Evolutionary conservation across 1,284 basidiomycete genomes (phyloP), one percentile per base, ranked within the genome.

Genomic region (Naganishia sp.): DNA sequence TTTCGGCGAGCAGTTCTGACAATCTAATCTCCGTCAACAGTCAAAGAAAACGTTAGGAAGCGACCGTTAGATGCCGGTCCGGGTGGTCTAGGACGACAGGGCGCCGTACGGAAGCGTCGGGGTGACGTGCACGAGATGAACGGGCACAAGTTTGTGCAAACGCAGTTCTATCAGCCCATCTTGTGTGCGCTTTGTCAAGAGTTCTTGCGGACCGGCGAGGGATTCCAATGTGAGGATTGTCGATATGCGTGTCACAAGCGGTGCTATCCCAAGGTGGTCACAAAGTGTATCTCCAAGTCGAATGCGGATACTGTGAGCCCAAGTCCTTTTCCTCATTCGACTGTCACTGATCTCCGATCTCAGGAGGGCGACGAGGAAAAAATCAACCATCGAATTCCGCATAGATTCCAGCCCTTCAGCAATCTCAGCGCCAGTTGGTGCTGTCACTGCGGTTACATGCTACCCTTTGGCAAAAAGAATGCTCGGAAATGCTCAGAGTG

Each of bases 41-140:
- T 94, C 81, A 97, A 97, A 82, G 93, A 95, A 80, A 95, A 94
- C 74, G 91, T 73, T 15, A 73, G 71, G n/a, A 95, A 96, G 78
- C 89, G 94, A 53, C 93, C 94, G 41, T 81, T 94, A 72, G 96
- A 99, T 75, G 90, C 80, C 42, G 74, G 87, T 6, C 86, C 86
- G 23, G 85, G 89, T 67, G 94, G 92, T 68, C 88, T 99, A 39
- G 96, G 95, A 47, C 92, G 96, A 79, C 95, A 98, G 81, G 96
- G 95, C 69, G 96, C 96, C 68, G 88, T 99, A 71, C 89, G 95
- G 75, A 97, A 97, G 82, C 91, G 93, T 76, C 97, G 97, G 82
- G 95, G 90, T 73, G 95, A 99, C 80, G 90, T 99, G 13, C 93
- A 96, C 80, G 94, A 98, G 81, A 97, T 98, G 91, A 99, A 99